A percentile compares a stretch with the other conserved stretches of the same genome.
These are phyloP conservation scores for Gossypium australe DNA, from an alignment of 345 rosid genomes.

Conservation along the genomic window DNA sequence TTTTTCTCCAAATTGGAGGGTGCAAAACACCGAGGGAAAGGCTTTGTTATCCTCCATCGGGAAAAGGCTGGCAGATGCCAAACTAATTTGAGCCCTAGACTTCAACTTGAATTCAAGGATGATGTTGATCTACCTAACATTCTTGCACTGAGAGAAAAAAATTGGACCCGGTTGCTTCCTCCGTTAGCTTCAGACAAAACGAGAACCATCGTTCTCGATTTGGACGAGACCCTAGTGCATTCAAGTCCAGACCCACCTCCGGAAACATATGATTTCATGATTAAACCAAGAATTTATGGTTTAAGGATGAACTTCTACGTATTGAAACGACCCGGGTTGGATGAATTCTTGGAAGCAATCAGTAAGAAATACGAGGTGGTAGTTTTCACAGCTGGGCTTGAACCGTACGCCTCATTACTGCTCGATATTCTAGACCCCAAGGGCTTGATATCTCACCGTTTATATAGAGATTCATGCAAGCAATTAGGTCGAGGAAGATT, in stretches of 20 bases:
- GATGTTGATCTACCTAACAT: background rate
- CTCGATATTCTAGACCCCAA: slow-evolving; percentile 56
- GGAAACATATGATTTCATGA: slow-evolving; percentile 47
- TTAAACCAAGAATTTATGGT: slow-evolving; percentile 61
- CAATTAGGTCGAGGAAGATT: slow-evolving; percentile 49
- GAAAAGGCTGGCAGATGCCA: background rate
- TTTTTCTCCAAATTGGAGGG: background rate
- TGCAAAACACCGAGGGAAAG: background rate
- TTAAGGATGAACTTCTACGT: slow-evolving; percentile 51
- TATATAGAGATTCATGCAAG: slow-evolving; percentile 67
- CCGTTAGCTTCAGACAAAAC: slow-evolving; percentile 8
- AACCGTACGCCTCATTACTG: slow-evolving; percentile 65
- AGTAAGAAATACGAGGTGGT: slow-evolving; percentile 56
- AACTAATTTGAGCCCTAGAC: background rate
- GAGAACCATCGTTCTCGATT: slow-evolving; percentile 74
- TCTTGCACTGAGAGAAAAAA: no score
- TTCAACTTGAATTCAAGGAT: background rate
- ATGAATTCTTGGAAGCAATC: slow-evolving; percentile 50
- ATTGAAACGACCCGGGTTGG: slow-evolving; percentile 80
- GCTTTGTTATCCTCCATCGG: background rate
- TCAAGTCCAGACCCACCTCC: slow-evolving; percentile 63
- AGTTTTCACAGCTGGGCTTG: slow-evolving; percentile 79
- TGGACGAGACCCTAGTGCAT: slow-evolving; percentile 83
- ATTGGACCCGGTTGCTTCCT: background rate
- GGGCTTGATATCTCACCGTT: slow-evolving; percentile 53